phyloP scores from a whole-genome alignment of 176 grass and related monocot genomes.

The Elaeis guineensis region DNA sequence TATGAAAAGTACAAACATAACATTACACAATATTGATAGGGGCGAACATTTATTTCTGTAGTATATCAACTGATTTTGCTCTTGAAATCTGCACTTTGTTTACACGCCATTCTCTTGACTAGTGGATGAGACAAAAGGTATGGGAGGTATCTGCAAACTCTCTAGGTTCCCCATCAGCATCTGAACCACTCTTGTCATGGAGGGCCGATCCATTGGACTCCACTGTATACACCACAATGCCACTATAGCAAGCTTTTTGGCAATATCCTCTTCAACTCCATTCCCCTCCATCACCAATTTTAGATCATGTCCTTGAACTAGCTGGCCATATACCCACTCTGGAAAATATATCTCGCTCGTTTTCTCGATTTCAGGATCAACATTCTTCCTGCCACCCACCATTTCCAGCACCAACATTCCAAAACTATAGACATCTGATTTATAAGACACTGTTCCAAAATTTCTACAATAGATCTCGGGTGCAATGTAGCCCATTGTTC shows the following conservation, averaged over 20 bases:
- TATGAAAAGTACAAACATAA: too few relatives aligned
- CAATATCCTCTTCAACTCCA: conserved; percentile 12
- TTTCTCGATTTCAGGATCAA: conserved; percentile 28
- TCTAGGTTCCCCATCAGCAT: conserved; percentile 43
- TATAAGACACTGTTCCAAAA: conserved; percentile 27
- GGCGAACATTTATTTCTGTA: too few relatives aligned
- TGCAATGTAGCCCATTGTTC: conserved; percentile 45
- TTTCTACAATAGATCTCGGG: conserved; percentile 33
- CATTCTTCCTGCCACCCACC: conserved; percentile 45
- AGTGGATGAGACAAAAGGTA: conserved; percentile 24
- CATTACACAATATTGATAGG: too few relatives aligned
- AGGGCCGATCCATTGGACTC: conserved; percentile 36
- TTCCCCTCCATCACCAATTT: neutral
- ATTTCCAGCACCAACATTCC: conserved; percentile 46
- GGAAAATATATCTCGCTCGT: conserved; percentile 29
- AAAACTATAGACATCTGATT: conserved; percentile 46
- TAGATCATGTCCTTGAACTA: conserved; percentile 7
- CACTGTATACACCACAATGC: conserved; percentile 65
- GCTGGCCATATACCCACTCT: conserved; percentile 32
- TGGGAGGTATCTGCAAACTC: conserved; percentile 38
- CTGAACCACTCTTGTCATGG: conserved; percentile 53
- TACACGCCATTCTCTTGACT: too few relatives aligned
- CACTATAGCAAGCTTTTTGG: conserved; percentile 29
- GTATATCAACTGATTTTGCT: too few relatives aligned
- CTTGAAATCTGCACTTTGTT: too few relatives aligned